These are phyloP conservation scores for Leptosphaerulina australis DNA, from an alignment of 2,329 filamentous ascomycete species.

Conservation along the genomic window DNA sequence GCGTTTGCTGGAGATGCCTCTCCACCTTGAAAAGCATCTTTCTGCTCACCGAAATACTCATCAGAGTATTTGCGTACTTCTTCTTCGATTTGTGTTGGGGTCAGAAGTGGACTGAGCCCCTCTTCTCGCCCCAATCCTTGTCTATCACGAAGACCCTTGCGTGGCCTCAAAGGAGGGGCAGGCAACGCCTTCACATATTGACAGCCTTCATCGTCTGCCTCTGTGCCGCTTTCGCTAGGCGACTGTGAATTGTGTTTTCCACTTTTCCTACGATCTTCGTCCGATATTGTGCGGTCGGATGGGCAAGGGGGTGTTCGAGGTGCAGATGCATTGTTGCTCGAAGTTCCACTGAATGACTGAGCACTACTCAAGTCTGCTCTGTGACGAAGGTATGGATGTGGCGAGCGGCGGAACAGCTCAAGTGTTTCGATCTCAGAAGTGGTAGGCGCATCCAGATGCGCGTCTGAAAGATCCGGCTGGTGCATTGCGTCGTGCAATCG, in stretches of 20 bases:
- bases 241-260: conserved; percentile 40
- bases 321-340: conserved; percentile 27
- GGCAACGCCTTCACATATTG: conserved; percentile 80
- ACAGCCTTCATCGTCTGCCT: conserved; percentile 89
- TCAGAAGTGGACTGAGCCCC: conserved; percentile 50
- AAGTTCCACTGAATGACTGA: conserved; percentile 27
- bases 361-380: conserved; percentile 31
- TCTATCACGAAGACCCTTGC: conserved; percentile 75
- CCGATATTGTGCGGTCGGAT: conserved; percentile 30
- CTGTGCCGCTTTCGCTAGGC: conserved; percentile 87
- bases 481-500: conserved; percentile 19
- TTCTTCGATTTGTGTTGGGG: conserved; percentile 56
- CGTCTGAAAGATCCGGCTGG: conserved; percentile 22
- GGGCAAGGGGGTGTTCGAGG: conserved; percentile 22
- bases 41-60: conserved; percentile 46
- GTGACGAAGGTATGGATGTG: conserved; percentile 48
- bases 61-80: conserved; percentile 49
- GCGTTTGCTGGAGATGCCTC: conserved; percentile 37
- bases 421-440: conserved; percentile 37
- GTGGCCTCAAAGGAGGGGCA: conserved; percentile 71
- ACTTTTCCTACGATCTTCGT: conserved; percentile 35
- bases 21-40: conserved; percentile 23
- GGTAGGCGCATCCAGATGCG: conserved; percentile 28
- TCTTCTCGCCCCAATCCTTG: conserved; percentile 47
- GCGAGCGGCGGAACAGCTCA: conserved; percentile 47